Base-by-base conservation (phyloP, 192 early-diverging fungal genomes). In the Coemansia sp. region DNA sequence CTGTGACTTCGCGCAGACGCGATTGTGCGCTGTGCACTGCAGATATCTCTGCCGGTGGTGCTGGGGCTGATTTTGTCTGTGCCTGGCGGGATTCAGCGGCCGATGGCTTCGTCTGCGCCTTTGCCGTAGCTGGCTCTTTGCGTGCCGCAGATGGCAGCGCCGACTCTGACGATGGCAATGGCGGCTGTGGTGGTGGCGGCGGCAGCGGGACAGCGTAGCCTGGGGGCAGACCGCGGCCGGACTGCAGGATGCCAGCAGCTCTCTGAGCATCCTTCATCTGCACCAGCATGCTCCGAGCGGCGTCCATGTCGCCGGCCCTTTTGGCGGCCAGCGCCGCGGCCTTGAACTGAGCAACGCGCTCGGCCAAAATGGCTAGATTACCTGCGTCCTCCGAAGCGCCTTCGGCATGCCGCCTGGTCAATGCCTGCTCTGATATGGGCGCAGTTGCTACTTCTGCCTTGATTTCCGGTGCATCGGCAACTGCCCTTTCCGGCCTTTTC, bases 241-340 rank as follows among this genome's bases (percentile, higher is more conserved):
- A 27, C 27, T 35, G 54, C 25, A 64, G 42, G 9, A 55, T 24
- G 19, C 35, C 32, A 18, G 42, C 35, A 11, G 68, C 61, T 10
- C 58, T 22, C 60, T 78, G 69, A 8, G 58, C 53, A 5, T 55
- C 39, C 57, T 67, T 78, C 67, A 72, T 65, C 30, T 66, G 66
- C 19, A 69, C 46, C 14, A 72, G 66, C 54, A 78, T 58, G 49
- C 65, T 62, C 1, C 70, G 69, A 7, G 69, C 70, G 3, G 22
- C 36, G 46, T 55, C 47, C 66, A 72, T 69, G 36, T 66, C 42
- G 20, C 66, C 66, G 35, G 65, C 66, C 0, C 67, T 70, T 53
- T 78, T 72, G 8, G 70, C 59, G 7, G 56, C 55, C 55, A 72
- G 60, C 9, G 75, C 70, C n/a, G 51, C 60, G 1, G 60, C 28